phyloP scores from a whole-genome alignment of 2,329 filamentous ascomycete species.

The Neofusicoccum parvum region DNA sequence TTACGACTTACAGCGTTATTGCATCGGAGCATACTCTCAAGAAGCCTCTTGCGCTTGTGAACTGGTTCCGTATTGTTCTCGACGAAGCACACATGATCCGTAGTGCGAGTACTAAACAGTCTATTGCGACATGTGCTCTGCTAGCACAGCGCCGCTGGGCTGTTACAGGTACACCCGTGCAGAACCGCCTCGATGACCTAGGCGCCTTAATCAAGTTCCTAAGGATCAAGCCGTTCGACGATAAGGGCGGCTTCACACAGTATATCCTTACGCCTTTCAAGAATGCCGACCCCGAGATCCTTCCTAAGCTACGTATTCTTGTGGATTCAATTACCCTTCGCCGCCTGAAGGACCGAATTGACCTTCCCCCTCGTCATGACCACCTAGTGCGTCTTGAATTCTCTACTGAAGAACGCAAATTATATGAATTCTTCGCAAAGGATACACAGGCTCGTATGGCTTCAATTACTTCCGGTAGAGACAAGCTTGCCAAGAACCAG shows the following conservation, averaged over 20 bases:
- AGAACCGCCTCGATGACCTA: constrained; percentile 90
- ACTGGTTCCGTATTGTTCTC: constrained; percentile 91
- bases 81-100: constrained; percentile 96
- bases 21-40: constrained; percentile 75
- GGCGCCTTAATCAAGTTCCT: constrained; percentile 85
- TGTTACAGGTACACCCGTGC: constrained; percentile 94
- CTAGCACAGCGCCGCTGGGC: constrained; percentile 87
- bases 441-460: constrained; percentile 80
- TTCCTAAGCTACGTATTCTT: constrained; percentile 82
- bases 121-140: constrained; percentile 79
- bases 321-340: constrained; percentile 94
- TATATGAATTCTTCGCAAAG: constrained; percentile 84
- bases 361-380: constrained; percentile 75
- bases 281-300: constrained; percentile 77
- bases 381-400: constrained; percentile 75
- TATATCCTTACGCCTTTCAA: constrained; percentile 87
- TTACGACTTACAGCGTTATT: constrained; percentile 91
- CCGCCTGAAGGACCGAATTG: constrained; percentile 80
- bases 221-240: constrained; percentile 81
- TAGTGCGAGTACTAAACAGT: constrained; percentile 77
- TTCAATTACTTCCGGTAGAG: constrained; percentile 66
- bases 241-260: constrained; percentile 72
- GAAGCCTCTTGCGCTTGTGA: constrained; percentile 72
- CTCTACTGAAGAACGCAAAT: constrained; percentile 68
- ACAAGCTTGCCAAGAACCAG: constrained; percentile 78